These are phyloP conservation scores for Diaporthe capsici DNA, from an alignment of 2,329 filamentous ascomycete genomes.

Conservation along the genomic window DNA sequence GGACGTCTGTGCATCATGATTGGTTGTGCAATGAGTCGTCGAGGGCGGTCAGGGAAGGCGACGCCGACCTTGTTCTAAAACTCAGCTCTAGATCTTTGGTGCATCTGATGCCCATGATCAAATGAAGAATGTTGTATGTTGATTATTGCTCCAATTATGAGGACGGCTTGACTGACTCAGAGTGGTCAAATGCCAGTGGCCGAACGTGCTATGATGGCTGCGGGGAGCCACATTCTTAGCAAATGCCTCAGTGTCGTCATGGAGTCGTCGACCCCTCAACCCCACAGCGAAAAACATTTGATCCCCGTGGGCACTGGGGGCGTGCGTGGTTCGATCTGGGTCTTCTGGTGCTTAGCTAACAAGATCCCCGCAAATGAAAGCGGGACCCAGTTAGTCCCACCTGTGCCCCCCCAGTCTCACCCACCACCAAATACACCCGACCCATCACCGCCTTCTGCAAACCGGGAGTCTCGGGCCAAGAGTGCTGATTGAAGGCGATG, in stretches of 20 bases:
- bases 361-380: neutral
- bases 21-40: neutral
- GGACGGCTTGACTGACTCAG: neutral
- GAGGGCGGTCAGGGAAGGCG: neutral
- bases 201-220: neutral
- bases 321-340: neutral
- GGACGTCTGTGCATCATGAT: too few relatives aligned
- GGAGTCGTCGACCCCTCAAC: neutral
- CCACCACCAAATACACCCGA: neutral
- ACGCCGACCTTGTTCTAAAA: neutral
- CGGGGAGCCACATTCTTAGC: neutral
- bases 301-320: neutral
- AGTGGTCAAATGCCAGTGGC: neutral
- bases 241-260: constrained; percentile 3
- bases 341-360: neutral
- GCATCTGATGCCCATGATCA: neutral
- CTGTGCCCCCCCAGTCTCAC: neutral
- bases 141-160: neutral
- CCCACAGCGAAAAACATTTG: neutral
- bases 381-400: neutral
- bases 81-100: neutral
- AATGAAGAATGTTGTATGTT: neutral
- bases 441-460: neutral
- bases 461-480: neutral
- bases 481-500: neutral